Base-by-base conservation (phyloP, 2,329 filamentous ascomycete genomes). In the Diaporthe nobilis region DNA sequence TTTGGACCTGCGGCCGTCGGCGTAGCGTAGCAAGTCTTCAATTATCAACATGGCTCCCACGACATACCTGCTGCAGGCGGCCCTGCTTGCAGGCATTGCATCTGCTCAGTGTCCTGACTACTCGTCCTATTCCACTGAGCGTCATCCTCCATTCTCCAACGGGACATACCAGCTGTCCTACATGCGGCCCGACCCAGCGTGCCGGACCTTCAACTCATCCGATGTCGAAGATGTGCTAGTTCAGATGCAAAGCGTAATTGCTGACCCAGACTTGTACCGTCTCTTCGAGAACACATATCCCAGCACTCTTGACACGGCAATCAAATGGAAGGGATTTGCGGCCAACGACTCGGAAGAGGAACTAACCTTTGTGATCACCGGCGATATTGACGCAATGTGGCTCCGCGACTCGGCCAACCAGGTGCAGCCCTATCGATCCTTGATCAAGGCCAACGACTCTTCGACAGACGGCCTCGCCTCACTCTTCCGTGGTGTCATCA, bases 191-290 rank as follows among this genome's bases (percentile, higher is more conserved):
- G 89, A 89, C 1, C 86, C 89, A 71, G 89, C 90, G 80, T 98
- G 96, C 82, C 93, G 96, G 71, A 97, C 94, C 0, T 97, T 97
- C 86, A 90, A 91, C 77, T 94, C 94, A 3, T 89, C 92, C 3
- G 88, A 92, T 12, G 94, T 98, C 5, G 96, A 98, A 82, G 86
- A 92, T 73, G 90, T 94, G 58, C 94, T 98, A 76, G 84, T 89
- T 34, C 88, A 93, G 77, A 90, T 98, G 87, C 92, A 91, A 53
- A 85, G 86, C 34, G 88, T 90, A 70, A 92, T 98, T 81, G 87
- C 91, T 53, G 95, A 98, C 82, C 94, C 94, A 51, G 94, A 96
- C 81, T 87, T 95, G 34, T 92, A 89, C 81, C 88, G 92, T 5
- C 86, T 95, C 17, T 95, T 95, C 80, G 84, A 91, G 78, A 95